Evolutionary conservation across 805 yeast species (phyloP), one percentile per base, ranked within the genome.

Genomic region (Teunomyces tritomae): DNA sequence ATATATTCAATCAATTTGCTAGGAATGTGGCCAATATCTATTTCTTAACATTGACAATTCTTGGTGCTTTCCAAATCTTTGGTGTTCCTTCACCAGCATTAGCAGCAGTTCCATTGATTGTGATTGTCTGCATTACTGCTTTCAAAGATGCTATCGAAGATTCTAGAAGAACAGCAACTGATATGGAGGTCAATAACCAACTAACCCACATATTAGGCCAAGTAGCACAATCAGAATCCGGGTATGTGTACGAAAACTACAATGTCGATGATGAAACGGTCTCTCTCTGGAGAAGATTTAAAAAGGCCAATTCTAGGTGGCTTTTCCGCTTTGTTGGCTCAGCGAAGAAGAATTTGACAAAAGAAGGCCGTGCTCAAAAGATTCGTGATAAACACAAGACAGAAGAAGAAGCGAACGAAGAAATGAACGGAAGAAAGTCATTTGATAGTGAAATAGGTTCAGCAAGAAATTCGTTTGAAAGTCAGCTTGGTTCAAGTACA

Each of bases 1-100:
- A 92, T 67, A 65, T 92, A 42, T 65, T 70, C 40, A 77, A 79
- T 53, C 98, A 94, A 70, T 91, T 91, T 66, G 46, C 63, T 44
- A 43, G 44, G 56, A 92, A 91, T 64, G 80, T 91, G 52, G 99
- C 99, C 39, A 92, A 92, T 67, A 72, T 89, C 44, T 92, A 90
- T 71, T 92, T 92, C 77, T 71, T 92, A 57, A 71, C 83, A 30
- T 73, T 89, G 68, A 85, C 85, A 59, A 84, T 92, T 54, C 68
- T 92, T 52, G 96, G 97, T 50, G 87, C 80, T 2, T 62, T 62
- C 47, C 54, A 58, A n/a, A 83, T 87, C 34, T 87, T 87, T 63
- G 95, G 95, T 62, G 95, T 87, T 28, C 85, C 90, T 2, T 80
- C 77, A 49, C 95, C 95, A 0, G 88, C 82, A 1, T 61, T 87